Percentiles rank a stretch among this genome's conserved stretches.
phyloP scores from a whole-genome alignment of 225 moss, liverwort and hornwort genomes.

The Marchantia polymorpha region DNA sequence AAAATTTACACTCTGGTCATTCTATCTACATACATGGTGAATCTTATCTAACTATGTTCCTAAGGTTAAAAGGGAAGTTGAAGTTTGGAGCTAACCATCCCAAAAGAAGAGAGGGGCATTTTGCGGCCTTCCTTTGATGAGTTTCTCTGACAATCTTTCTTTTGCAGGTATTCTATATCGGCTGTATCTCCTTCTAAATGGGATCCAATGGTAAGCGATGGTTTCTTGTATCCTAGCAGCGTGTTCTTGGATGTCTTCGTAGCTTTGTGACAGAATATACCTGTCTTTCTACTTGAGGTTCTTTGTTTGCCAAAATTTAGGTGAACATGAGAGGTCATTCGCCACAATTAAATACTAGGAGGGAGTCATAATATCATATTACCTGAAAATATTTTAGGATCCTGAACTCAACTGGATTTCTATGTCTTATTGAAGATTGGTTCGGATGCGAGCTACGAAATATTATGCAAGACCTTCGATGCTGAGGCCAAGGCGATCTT shows the following conservation, averaged over 20 bases:
- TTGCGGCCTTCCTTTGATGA: neutral
- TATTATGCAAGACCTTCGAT: conserved; percentile 88
- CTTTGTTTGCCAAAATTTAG: no score
- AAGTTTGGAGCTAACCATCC: neutral
- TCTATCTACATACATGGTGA: no score
- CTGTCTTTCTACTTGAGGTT: no score
- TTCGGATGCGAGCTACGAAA: conserved; percentile 71
- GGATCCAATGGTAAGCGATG: conserved; percentile 62
- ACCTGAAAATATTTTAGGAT: neutral
- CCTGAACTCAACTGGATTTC: neutral
- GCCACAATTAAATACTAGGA: no score
- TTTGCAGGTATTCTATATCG: conserved; percentile 57
- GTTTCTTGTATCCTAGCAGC: neutral
- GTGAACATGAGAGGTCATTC: no score
- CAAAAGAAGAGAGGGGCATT: neutral
- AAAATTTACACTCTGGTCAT: no score
- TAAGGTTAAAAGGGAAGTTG: no score
- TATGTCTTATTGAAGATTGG: conserved; percentile 46
- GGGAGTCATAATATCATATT: neutral
- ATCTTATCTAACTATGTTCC: no score
- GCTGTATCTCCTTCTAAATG: conserved; percentile 84
- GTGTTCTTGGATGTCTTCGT: neutral
- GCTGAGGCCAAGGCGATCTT: conserved; percentile 64
- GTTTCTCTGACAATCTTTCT: neutral
- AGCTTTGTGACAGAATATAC: neutral